These are phyloP conservation scores for Solanum chmielewskii DNA, from an alignment of 257 asterid genomes.

Conservation along the genomic window DNA sequence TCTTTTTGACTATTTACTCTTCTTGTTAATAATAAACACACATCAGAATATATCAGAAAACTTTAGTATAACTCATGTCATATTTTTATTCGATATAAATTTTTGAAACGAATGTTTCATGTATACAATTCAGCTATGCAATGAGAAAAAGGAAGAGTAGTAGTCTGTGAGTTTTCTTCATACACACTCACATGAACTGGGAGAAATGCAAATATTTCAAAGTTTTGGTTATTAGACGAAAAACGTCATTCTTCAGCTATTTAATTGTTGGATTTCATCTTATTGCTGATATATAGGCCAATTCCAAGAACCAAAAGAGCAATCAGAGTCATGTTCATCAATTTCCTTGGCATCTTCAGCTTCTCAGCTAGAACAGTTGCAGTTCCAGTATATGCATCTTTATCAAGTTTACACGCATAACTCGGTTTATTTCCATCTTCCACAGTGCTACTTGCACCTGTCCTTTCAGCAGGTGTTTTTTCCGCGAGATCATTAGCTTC, in stretches of 20 bases:
- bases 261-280: conserved; percentile 12
- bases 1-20: background rate
- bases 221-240: background rate
- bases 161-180: background rate
- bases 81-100: background rate
- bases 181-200: background rate
- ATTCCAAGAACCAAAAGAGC: conserved; percentile 28
- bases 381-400: background rate
- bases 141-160: background rate
- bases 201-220: background rate
- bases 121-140: background rate
- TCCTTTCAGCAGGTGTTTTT: background rate
- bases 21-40: background rate
- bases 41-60: background rate
- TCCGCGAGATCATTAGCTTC: background rate
- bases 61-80: background rate
- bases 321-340: conserved; percentile 13
- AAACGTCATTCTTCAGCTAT: conserved; percentile 2
- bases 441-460: background rate
- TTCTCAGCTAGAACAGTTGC: conserved; percentile 15
- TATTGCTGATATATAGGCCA: conserved; percentile 25
- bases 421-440: background rate
- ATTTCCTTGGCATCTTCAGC: conserved; percentile 37
- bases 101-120: background rate
- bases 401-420: background rate